Evolutionary conservation across 129 eudicot species (phyloP).

Genomic region (Flaveria sonorensis): DNA sequence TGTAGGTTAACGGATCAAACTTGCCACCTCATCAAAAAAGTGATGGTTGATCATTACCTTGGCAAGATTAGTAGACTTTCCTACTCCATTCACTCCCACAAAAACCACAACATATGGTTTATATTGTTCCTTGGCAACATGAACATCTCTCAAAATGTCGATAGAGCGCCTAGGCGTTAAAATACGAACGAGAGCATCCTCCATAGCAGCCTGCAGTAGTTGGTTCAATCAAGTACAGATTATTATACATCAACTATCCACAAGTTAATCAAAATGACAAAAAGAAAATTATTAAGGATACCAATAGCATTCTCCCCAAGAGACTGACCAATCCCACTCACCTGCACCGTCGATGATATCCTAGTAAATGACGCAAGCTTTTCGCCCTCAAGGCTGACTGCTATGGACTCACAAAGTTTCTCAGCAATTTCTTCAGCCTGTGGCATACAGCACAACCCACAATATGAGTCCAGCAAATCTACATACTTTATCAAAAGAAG

Average conservation of each 20-base stretch:
- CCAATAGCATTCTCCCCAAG: background rate
- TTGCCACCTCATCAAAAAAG: background rate
- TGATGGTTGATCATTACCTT: constrained; percentile 47
- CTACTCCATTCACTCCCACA: constrained; percentile 98
- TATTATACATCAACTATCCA: background rate
- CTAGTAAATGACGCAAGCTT: constrained; percentile 91
- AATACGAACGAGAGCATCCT: constrained; percentile 97
- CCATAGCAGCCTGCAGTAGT: constrained; percentile 82
- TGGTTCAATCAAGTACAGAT: constrained; percentile 29
- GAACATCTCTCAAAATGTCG: constrained; percentile 95
- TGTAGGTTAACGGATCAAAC: too few relatives aligned
- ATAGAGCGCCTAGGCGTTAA: constrained; percentile 92
- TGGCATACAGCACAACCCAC: constrained; percentile 21
- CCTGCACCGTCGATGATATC: constrained; percentile 96
- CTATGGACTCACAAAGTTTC: constrained; percentile 92
- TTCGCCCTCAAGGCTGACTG: constrained; percentile 91
- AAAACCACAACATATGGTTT: constrained; percentile 98
- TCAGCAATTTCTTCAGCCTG: constrained; percentile 98
- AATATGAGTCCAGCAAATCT: constrained; percentile 2
- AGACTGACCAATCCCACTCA: constrained; percentile 22
- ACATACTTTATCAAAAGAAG: constrained; percentile 6
- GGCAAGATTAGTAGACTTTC: constrained; percentile 98
- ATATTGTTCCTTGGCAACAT: constrained; percentile 82
- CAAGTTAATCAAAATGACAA: background rate
- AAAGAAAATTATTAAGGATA: background rate